Conservation (phyloP, 441 rosid genomes). For the Gossypium laxum region DNA sequence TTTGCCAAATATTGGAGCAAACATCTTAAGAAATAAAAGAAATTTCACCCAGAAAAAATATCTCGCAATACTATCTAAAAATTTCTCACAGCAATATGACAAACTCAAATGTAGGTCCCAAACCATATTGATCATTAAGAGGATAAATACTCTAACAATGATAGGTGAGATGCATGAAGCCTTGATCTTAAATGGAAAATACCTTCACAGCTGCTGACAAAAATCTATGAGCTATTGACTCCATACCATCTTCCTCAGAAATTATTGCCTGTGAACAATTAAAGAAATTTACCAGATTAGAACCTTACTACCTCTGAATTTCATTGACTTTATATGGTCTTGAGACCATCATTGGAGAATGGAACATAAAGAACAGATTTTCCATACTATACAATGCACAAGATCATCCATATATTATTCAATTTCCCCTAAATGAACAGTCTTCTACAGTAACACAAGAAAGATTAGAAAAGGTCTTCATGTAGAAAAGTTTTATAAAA, state of each 20-base stretch:
- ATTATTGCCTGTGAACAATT: conserved; percentile 48
- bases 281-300: neutral
- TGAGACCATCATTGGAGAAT: neutral
- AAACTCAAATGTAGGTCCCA: neutral
- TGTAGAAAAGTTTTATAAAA: neutral
- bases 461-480: neutral
- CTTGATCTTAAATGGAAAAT: conserved; percentile 10
- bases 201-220: conserved; percentile 96
- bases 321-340: neutral
- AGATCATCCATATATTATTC: neutral
- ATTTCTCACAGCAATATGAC: neutral
- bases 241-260: conserved; percentile 95
- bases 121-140: neutral
- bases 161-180: neutral
- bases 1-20: neutral
- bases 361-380: neutral
- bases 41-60: neutral
- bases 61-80: neutral
- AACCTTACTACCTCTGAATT: neutral
- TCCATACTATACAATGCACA: neutral
- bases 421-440: neutral
- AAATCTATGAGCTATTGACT: conserved; percentile 82
- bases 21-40: neutral
- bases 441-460: neutral
- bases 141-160: neutral